Evolutionary conservation across 23 red algal genomes (phyloP), one percentile per base, ranked within the genome.

Genomic region (Cyanidium caldarium): DNA sequence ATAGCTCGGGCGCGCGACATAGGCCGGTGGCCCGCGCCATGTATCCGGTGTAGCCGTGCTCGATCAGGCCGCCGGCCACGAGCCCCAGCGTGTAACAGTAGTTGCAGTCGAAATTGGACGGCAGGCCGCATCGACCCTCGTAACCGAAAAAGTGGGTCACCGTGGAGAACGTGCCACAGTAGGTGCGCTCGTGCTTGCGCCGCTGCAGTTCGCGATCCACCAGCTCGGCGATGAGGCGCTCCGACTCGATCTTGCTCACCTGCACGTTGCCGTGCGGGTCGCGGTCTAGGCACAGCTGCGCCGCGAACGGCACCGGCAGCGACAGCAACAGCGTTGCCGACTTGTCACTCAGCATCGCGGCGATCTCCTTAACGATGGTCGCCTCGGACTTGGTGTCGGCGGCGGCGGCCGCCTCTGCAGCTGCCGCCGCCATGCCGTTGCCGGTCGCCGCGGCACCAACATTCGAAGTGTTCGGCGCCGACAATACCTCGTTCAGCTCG

Each of bases 261-360:
- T 88, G 83, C 25, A 95, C 90, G 68, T 95, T 95, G 44, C 90
- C 90, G 42, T 95, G 90, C 29, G 90, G 82, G 58, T 95, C 90
- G 39, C 90, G 78, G 45, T 95, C 90, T 37, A 95, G 68, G 69
- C 79, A 84, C 0, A 95, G 81, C 57, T 95, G 90, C 14, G 75
- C 81, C 15, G 83, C 83, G 36, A 95, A 79, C 21, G 77, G 39
- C 25, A 45, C 35, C 0, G 90, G 90, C 26, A 95, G 61, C 26
- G 70, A 67, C 16, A 31, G 30, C 57, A 95, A 87, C 37, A 95
- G 46, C 44, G 79, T 66, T 20, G 51, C 57, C 34, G 68, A 80
- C 38, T 58, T 44, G 13, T 66, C 26, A 26, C 51, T 67, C 0
- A 95, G 73, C 13, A 58, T 78, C 31, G 37, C 45, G 0, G 75